Evolutionary conservation across 768 basidiomycete species (phyloP).

Genomic region (Amanita pallidorosea): DNA sequence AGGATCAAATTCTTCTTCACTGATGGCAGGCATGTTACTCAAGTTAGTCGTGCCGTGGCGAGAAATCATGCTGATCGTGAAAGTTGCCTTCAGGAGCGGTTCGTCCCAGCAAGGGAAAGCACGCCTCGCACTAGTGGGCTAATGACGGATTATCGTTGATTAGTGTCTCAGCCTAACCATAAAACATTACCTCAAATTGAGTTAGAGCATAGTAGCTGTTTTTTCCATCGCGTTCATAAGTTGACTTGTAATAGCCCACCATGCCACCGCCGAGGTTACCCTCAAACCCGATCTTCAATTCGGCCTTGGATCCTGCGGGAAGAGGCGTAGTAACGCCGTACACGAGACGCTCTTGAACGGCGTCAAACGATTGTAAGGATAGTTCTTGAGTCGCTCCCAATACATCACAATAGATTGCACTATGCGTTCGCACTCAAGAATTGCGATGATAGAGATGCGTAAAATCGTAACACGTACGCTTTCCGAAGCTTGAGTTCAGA

Average conservation of each 20-base stretch:
- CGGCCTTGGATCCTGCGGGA: conserved; percentile 59
- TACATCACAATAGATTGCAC: conserved; percentile 44
- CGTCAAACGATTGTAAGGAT: conserved; percentile 41
- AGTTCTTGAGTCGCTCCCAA: conserved; percentile 35
- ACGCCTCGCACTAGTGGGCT: conserved; percentile 80
- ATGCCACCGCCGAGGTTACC: conserved; percentile 59
- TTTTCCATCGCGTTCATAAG: conserved; percentile 52
- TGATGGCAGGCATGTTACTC: conserved; percentile 76
- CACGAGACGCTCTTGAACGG: conserved; percentile 51
- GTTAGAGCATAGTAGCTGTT: conserved; percentile 69
- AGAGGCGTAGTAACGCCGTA: conserved; percentile 48
- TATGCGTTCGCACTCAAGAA: conserved; percentile 7
- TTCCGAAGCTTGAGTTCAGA: conserved; percentile 46
- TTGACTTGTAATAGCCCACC: conserved; percentile 76
- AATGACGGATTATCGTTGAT: not conserved
- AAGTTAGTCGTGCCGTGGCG: conserved; percentile 64
- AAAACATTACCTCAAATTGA: conserved; percentile 63
- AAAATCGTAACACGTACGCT: conserved; percentile 23
- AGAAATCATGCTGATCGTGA: conserved; percentile 70
- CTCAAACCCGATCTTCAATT: conserved; percentile 60
- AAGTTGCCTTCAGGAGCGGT: conserved; percentile 81
- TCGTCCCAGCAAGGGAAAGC: conserved; percentile 93
- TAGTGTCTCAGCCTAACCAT: not conserved
- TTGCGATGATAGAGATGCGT: not conserved
- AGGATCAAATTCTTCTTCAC: conserved; percentile 34